Evolutionary conservation across 164 flowering plant species (phyloP).

Genomic region (Brasenia schreberi): DNA sequence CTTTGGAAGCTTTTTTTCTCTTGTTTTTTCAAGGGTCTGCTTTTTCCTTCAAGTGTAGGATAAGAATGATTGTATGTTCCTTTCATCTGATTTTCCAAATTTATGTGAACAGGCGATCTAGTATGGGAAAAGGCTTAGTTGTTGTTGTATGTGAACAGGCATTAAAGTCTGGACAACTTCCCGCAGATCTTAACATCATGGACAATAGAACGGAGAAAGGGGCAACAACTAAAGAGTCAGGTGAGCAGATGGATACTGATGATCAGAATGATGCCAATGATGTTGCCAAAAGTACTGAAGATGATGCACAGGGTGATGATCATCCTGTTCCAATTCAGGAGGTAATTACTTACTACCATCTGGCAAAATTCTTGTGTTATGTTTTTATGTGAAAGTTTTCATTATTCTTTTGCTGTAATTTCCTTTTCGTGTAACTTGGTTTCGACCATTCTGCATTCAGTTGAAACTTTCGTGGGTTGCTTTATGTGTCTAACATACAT

Average conservation of each 20-base stretch:
- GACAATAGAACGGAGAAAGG: conserved; percentile 13
- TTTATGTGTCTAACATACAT: too few relatives aligned
- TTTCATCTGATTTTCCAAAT: too few relatives aligned
- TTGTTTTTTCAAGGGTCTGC: background rate
- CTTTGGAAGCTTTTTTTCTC: background rate
- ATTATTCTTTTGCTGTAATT: too few relatives aligned
- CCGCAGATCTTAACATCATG: conserved; percentile 45
- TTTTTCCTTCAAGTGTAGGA: background rate
- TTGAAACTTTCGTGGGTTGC: too few relatives aligned
- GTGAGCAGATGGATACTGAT: conserved; percentile 31
- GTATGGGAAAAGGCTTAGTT: too few relatives aligned
- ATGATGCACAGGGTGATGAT: conserved; percentile 19
- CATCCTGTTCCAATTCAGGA: conserved; percentile 29
- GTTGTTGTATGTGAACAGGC: background rate
- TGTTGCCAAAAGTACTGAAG: conserved; percentile 13
- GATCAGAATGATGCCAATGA: conserved; percentile 15
- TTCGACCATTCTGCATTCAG: too few relatives aligned
- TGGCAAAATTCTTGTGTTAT: too few relatives aligned
- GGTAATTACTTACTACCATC: conserved; percentile 9
- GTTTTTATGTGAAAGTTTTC: too few relatives aligned
- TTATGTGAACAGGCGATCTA: too few relatives aligned
- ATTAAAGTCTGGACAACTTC: conserved; percentile 70
- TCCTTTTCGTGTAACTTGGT: too few relatives aligned
- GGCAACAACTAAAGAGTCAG: conserved; percentile 5
- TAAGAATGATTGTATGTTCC: too few relatives aligned